Evolutionary conservation across 208 protist genomes (phyloP).

Genomic region (Crithidia acanthocephali): DNA sequence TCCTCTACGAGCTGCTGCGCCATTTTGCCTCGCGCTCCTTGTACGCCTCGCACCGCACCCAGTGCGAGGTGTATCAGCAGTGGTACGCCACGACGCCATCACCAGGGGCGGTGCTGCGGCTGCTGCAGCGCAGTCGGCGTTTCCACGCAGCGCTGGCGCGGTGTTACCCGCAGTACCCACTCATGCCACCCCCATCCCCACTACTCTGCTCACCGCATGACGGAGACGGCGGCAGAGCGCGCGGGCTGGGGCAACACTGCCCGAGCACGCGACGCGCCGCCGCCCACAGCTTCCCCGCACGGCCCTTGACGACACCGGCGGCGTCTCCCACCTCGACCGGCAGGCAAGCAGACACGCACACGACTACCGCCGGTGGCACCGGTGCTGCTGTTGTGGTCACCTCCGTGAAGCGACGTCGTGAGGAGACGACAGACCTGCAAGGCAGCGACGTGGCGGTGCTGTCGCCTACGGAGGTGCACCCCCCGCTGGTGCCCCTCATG

Average conservation of each 20-base stretch:
- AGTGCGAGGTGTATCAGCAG: slow-evolving; percentile 47
- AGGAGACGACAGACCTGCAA: no score
- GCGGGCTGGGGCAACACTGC: no score
- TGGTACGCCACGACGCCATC: slow-evolving; percentile 68
- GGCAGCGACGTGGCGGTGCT: not conserved
- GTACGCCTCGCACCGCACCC: slow-evolving; percentile 41
- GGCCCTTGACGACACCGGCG: not conserved
- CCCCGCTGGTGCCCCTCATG: not conserved
- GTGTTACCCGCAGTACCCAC: slow-evolving; percentile 32
- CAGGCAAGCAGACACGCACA: not conserved
- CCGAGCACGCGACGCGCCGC: not conserved
- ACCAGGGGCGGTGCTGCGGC: slow-evolving; percentile 56
- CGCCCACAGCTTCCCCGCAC: not conserved
- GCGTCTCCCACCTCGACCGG: not conserved
- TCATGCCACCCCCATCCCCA: no score
- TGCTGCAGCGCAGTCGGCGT: slow-evolving; percentile 51
- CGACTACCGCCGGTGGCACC: not conserved
- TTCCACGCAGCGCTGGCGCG: slow-evolving; percentile 44
- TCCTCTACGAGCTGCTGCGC: slow-evolving; percentile 81
- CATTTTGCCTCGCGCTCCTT: slow-evolving; percentile 53
- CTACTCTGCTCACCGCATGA: no score
- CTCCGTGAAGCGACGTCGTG: not conserved
- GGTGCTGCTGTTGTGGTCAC: not conserved
- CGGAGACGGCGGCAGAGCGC: no score
- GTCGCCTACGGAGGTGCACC: not conserved